Evolutionary conservation across 371 early-diverging fungal species (phyloP), one percentile per base, ranked within the genome.

Genomic region (Umbelopsis sp.): DNA sequence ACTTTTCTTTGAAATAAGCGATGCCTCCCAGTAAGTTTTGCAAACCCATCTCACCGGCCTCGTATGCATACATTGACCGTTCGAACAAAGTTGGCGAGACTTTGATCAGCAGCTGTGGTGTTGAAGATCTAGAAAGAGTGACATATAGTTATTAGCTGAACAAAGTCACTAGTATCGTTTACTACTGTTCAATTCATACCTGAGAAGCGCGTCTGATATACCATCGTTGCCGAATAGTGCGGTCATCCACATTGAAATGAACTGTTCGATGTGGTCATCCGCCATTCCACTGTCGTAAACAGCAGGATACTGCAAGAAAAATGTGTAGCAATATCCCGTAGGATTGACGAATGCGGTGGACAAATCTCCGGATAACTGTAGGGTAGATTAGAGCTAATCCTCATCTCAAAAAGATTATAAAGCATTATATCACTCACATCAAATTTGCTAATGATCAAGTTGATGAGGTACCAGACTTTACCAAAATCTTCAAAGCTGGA

Each of bases 391-490:
- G 37, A 20, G 5, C 12, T 37, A 2, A 22, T 32, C 3, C 25
- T 14, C 11, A 57, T 37, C 6, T 7, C 12, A 37, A 57, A 4
- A 24, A 22, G 20, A 7, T 25, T 22, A 68, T n/a, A 50, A 14
- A 44, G 29, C 14, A 9, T 16, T 37, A 7, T 9, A 8, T 14
- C 8, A 63, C 68, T 70, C 73, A 77, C 82, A 65, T 83, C 77
- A 65, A 78, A 83, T 64, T 74, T 72, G 41, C 69, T 66, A 12
- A 78, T 65, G 0, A 77, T 69, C 29, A 74, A 65, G 2, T 69
- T 63, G 46, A 80, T 65, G 41, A 83, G 65, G n/a, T 73, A 72
- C 84, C 81, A 83, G 0, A 83, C 67, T 38, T 74, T 78, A 4
- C 84, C 80, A 65, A 76, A 83, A 38, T 76, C 75, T 38, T 69